phyloP scores from a whole-genome alignment of 495 filamentous ascomycete species.

The Aspergillus sclerotioniger region DNA sequence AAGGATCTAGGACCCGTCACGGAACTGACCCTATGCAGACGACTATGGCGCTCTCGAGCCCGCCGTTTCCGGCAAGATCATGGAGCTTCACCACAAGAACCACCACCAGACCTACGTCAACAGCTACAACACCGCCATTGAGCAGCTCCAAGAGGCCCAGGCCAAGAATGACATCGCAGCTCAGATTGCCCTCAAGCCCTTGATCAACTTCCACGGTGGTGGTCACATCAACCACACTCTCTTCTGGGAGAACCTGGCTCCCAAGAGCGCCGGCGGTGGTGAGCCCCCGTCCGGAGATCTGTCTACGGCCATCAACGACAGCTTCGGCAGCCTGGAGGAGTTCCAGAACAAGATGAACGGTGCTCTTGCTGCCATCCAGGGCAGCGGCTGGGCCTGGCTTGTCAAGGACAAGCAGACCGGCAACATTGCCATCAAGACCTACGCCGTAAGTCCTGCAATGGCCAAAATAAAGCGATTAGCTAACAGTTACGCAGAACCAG shows the following conservation, averaged over 20 bases:
- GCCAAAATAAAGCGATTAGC: too few species aligned
- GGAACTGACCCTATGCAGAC: slow-evolving; percentile 46
- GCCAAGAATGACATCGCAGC: slow-evolving; percentile 52
- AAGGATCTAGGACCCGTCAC: neutral
- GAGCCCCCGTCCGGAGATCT: slow-evolving; percentile 67
- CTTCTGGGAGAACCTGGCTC: slow-evolving; percentile 92
- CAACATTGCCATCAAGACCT: slow-evolving; percentile 69
- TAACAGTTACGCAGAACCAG: slow-evolving; percentile 61
- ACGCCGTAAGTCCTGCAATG: slow-evolving; percentile 52
- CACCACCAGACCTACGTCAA: slow-evolving; percentile 73
- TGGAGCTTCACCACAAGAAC: slow-evolving; percentile 81
- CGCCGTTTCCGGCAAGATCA: slow-evolving; percentile 92
- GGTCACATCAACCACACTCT: slow-evolving; percentile 91
- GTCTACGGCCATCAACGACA: slow-evolving; percentile 67
- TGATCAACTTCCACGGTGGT: slow-evolving; percentile 96
- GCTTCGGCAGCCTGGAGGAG: slow-evolving; percentile 69
- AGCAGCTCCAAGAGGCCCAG: slow-evolving; percentile 58
- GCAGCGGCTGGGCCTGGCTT: slow-evolving; percentile 93
- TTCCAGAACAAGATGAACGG: slow-evolving; percentile 77
- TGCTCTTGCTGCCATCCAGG: slow-evolving; percentile 84
- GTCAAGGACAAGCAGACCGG: slow-evolving; percentile 81
- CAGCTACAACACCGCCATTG: slow-evolving; percentile 58
- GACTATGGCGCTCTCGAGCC: slow-evolving; percentile 93
- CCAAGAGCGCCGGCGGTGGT: slow-evolving; percentile 68
- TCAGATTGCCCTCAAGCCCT: slow-evolving; percentile 77